Percentiles rank a stretch among this genome's conserved stretches.
Evolutionary conservation across 2,329 filamentous ascomycete genomes (phyloP).

Genomic region (Penicillium sp.): DNA sequence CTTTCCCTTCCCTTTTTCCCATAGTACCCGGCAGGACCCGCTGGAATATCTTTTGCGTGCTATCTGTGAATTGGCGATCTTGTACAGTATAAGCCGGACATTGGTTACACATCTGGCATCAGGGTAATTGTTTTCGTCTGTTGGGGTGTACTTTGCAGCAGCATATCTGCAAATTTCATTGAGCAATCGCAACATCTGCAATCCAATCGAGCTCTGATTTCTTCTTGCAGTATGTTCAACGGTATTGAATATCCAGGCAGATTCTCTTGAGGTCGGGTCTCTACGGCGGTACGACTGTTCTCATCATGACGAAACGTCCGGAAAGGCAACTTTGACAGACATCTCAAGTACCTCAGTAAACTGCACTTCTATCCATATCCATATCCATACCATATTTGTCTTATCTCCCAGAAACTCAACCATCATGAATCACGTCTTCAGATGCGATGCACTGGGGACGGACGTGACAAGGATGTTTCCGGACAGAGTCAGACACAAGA

Average conservation of each 20-base stretch:
- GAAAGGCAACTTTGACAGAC: neutral
- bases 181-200: slow-evolving; percentile 2
- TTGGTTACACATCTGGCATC: slow-evolving; percentile 12
- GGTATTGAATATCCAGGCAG: no score
- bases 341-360: no score
- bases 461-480: slow-evolving; percentile 32
- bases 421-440: slow-evolving; percentile 9
- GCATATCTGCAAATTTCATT: no score
- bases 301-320: slow-evolving; percentile 22
- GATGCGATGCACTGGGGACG: slow-evolving; percentile 27
- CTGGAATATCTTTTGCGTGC: slow-evolving; percentile 7
- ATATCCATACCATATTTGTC: neutral
- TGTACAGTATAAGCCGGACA: slow-evolving; percentile 25
- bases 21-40: slow-evolving; percentile 17
- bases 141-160: neutral
- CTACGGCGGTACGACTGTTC: no score
- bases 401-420: neutral
- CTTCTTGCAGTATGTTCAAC: neutral
- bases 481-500: slow-evolving; percentile 30
- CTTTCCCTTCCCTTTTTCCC: slow-evolving; percentile 1
- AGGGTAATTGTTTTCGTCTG: neutral
- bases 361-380: neutral
- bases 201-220: neutral
- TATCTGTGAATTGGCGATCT: slow-evolving; percentile 16
- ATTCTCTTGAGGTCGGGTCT: no score